These are phyloP conservation scores for Brassica nigra DNA, from an alignment of 345 rosid species.

Conservation along the genomic window DNA sequence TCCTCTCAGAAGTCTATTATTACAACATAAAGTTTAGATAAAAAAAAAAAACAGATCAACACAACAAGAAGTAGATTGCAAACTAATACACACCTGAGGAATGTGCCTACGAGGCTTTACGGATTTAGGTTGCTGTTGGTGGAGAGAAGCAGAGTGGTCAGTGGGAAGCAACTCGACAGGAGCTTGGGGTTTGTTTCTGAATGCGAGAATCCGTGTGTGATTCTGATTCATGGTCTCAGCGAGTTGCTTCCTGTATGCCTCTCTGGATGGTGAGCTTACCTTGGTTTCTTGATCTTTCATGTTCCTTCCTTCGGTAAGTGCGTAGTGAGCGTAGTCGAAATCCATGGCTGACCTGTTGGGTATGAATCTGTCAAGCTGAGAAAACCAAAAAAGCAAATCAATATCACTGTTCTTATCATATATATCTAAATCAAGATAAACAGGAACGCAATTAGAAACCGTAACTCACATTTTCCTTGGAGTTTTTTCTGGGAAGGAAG, in stretches of 20 bases:
- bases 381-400: background rate
- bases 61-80: background rate
- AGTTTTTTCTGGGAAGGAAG: background rate
- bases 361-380: background rate
- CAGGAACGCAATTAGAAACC: background rate
- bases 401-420: background rate
- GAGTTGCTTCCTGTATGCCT: background rate
- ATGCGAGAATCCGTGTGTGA: background rate
- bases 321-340: background rate
- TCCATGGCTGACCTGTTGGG: conserved; percentile 2
- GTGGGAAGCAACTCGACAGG: background rate
- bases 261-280: conserved; percentile 7
- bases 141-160: background rate
- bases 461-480: conserved; percentile 6
- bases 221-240: background rate
- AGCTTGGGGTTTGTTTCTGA: background rate
- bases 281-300: background rate
- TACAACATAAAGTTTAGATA: background rate
- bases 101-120: background rate
- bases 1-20: background rate
- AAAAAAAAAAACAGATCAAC: background rate
- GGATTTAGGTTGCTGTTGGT: background rate
- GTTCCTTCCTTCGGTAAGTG: background rate
- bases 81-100: background rate
- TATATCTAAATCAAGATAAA: background rate